Evolutionary conservation across 2,329 filamentous ascomycete genomes (phyloP), one percentile per base, ranked within the genome.

Genomic region (Neonectria punicea): DNA sequence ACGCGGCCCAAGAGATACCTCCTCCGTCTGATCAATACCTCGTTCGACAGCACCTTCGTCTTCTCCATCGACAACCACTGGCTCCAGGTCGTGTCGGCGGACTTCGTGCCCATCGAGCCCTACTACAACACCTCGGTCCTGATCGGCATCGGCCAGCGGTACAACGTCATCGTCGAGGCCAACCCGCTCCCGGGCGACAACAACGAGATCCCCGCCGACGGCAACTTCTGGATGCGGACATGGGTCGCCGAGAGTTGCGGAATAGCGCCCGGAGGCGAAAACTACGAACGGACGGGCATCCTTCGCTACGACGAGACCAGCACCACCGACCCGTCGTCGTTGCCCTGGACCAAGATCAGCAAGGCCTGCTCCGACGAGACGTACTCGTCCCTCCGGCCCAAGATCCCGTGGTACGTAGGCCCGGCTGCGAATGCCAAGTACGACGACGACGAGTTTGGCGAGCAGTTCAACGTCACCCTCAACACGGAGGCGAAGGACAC

Each of bases 11-110:
- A 56, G 14, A 51, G 65, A 32, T 73, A 73, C 13, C 5, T 73
- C 0, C 67, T 73, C 2, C 71, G 70, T 0, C 16, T 73, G 0
- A 73, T 73, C 49, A 73, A 73, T 4, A 73, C 71, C 0, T 73
- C 70, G 0, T 67, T 73, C 1, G 70, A 73, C n/a, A 60, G 70
- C 1, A 70, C 69, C 0, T 69, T 70, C 44, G 58, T 73, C 34
- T 73, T 73, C 2, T 70, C 66, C 1, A 73, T 73, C 2, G 71
- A 73, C 8, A 70, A 72, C 3, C 71, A 73, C n/a, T 66, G 64
- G 54, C 62, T 73, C 2, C 64, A 67, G 1, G 56, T 73, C 3
- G 62, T 70, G 3, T 43, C 69, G 0, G 28, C 67, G 2, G 71
- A 73, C 11, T 73, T 73, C 7, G 69, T 72, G 0, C 71, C 71